Percentiles rank a stretch among this genome's conserved stretches.
These are phyloP conservation scores for Cocos nucifera DNA, from an alignment of 176 grass and related monocot genomes.

Conservation along the genomic window DNA sequence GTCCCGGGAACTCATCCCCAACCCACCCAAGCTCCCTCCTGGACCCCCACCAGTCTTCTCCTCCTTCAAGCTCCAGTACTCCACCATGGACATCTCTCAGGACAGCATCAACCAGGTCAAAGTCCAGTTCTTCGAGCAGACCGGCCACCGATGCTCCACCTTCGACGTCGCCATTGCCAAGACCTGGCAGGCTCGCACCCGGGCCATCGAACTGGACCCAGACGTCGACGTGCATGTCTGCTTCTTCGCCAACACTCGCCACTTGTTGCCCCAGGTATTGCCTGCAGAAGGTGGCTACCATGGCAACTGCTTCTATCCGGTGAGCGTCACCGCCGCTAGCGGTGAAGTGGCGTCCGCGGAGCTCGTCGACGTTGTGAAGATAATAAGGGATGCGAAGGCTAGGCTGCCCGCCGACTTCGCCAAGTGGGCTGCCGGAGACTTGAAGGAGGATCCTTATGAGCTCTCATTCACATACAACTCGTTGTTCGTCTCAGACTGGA, in stretches of 20 bases:
- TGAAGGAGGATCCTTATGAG: constrained; percentile 52
- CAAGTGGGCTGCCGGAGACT: constrained; percentile 47
- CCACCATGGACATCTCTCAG: constrained; percentile 30
- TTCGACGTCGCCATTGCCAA: constrained; percentile 75
- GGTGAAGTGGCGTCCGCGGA: constrained; percentile 10
- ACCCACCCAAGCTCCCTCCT: constrained; percentile 48
- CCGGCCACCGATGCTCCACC: constrained; percentile 63
- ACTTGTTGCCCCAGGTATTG: constrained; percentile 37
- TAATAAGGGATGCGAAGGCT: constrained; percentile 59
- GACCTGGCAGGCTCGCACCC: constrained; percentile 61
- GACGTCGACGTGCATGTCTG: constrained; percentile 41
- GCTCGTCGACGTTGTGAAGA: constrained; percentile 45
- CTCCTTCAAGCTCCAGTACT: constrained; percentile 37
- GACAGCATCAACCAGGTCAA: constrained; percentile 45
- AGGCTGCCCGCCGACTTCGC: constrained; percentile 41
- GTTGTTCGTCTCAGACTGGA: too few species aligned
- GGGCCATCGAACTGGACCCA: constrained; percentile 26
- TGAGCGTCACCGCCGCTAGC: too few species aligned
- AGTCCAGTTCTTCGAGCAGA: constrained; percentile 34
- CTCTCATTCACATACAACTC: constrained; percentile 56
- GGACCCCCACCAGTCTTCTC: constrained; percentile 25
- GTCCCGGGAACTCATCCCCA: constrained; percentile 53
- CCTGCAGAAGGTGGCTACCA: too few species aligned
- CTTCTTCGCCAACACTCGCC: constrained; percentile 86
- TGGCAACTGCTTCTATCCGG: too few species aligned